Base-by-base conservation (phyloP, 2,329 filamentous ascomycete genomes). In the Xylaria sp. region DNA sequence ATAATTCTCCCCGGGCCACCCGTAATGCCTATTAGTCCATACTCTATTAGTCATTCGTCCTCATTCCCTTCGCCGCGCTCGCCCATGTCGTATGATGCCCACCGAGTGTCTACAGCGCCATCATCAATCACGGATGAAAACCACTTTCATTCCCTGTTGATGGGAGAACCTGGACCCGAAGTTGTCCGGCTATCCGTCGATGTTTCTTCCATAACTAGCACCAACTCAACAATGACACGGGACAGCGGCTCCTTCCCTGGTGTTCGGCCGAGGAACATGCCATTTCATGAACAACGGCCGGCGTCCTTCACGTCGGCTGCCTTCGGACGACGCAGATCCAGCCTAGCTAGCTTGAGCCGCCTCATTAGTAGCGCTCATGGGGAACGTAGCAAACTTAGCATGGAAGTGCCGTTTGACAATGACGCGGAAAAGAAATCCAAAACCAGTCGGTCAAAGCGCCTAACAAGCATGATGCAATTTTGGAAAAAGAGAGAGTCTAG, bases 391-490 rank as follows among this genome's bases (percentile, higher is more conserved):
- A 93, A 93, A 77, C 82, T 93, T 24, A 92, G 89, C 0, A 89
- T 90, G 74, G 91, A 93, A 76, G 87, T 91, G 54, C 83, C 85
- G 5, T 75, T 83, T 69, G 87, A 89, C 53, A 83, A 80, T 48
- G 85, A 89, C n/a, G 76, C 81, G 0, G 87, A 88, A 36, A 88
- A 87, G 75, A 87, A 85, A 82, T 73, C 78, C 7, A 89, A 88
- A 77, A 75, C 74, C 27, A 92, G 90, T 83, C 92, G 89, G 78
- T 83, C 88, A 45, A 92, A 89, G 77, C 86, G 91, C 34, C 81
- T 94, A 45, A 91, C 92, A 77, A 90, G 91, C 60, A 85, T 94
- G 82, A 89, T 93, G 85, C 89, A 91, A 74, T 94, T 94, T 78
- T 94, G 91, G 91, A 93, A 91, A 80, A 83, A 85, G 9, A 89